phyloP scores from a whole-genome alignment of 495 filamentous ascomycete genomes.

The Cercophora scortea region DNA sequence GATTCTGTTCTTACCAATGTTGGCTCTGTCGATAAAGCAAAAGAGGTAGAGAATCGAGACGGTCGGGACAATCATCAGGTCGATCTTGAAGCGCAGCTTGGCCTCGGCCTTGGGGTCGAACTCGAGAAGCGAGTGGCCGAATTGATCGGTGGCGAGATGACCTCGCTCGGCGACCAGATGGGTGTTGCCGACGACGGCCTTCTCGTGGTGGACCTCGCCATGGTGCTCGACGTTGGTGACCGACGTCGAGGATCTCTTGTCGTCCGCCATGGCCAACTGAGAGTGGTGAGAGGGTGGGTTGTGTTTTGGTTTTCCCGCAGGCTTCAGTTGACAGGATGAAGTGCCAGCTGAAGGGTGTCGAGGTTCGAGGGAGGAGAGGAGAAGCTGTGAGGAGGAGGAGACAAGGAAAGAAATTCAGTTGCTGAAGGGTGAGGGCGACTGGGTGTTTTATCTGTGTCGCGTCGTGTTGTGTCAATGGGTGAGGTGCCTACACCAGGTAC shows the following conservation, averaged over 20 bases:
- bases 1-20: conserved; percentile 41
- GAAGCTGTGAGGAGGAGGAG: too few species aligned
- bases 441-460: too few species aligned
- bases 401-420: too few species aligned
- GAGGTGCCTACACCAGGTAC: too few species aligned
- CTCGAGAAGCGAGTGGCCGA: conserved; percentile 45
- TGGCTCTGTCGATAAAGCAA: conserved; percentile 58
- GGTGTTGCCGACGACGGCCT: neutral
- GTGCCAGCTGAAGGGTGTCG: too few species aligned
- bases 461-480: too few species aligned
- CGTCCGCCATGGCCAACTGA: conserved; percentile 11
- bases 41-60: conserved; percentile 51
- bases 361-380: too few species aligned
- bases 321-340: too few species aligned
- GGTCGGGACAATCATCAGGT: conserved; percentile 44
- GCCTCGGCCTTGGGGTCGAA: conserved; percentile 53
- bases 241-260: conserved; percentile 6
- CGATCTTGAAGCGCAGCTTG: conserved; percentile 46
- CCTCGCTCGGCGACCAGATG: conserved; percentile 50
- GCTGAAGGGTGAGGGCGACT: too few species aligned
- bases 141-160: conserved; percentile 54
- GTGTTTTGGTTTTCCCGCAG: too few species aligned
- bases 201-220: neutral
- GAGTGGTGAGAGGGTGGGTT: too few species aligned
- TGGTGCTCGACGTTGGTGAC: conserved; percentile 2